Evolutionary conservation across 441 rosid genomes (phyloP), one percentile per base, ranked within the genome.

Genomic region (Bruguiera hainesii): DNA sequence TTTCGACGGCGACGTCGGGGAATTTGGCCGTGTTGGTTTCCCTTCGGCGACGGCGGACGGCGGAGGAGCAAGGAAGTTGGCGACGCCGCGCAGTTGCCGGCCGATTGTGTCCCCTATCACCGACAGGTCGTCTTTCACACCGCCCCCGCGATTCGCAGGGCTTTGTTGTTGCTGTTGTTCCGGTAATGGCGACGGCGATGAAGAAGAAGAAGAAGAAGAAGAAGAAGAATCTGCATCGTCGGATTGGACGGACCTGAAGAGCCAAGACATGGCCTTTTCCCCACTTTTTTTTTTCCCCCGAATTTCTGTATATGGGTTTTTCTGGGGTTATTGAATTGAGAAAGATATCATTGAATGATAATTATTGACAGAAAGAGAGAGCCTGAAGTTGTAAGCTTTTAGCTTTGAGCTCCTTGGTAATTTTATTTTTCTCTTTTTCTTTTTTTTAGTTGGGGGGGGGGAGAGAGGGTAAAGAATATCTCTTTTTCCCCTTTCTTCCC

Each of bases 51-150:
- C 51, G 52, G 70, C 31, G 30, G 64, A 55, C 11, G 85, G 87
- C 35, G 87, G 84, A 1, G 87, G 89, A 0, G 89, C 89, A 1
- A 85, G 76, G 74, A 87, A 87, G 61, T 83, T 68, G 6, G 89
- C 88, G 4, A 85, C 87, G 26, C 86, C 85, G 1, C 84, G 84
- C 31, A 85, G 60, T 61, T 81, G 87, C 25, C 85, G 81, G 66
- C 84, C 84, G 68, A 85, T 79, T 2, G 84, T 61, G 26, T 73
- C 67, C 3, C 84, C 76, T 51, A 87, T 25, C 5, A 72, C 75
- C 2, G 85, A 78, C 29, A 81, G 53, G 58, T 83, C 85, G 1
- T 74, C 82, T 71, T 80, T 81, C 23, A 76, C 82, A 16, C 70
- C 65, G 0, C 33, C 80, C 30, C 64, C 52, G 4, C 39, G 60